Base-by-base conservation (phyloP, 1,139 yeast genomes). In the Waltiozyma sp. region DNA sequence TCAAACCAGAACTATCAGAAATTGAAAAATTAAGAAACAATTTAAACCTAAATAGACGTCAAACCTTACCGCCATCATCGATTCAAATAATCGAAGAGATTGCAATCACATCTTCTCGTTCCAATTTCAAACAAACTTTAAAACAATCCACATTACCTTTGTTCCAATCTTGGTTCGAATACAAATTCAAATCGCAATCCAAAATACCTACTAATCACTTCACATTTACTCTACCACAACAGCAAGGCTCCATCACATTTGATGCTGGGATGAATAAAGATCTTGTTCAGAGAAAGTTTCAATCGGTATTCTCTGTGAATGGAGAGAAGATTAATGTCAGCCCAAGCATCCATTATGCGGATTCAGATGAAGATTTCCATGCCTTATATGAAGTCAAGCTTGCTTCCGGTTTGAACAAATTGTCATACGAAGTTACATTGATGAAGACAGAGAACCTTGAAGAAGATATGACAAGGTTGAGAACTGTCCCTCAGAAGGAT, bases 321-420 rank as follows among this genome's bases (percentile, higher is more conserved):
- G 76, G 73, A 19, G 77, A 72, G 41, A 72, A 68, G 44, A 71
- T 73, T 1, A 60, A 53, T 35, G 71, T 43, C 57, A 66, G 40
- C 64, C 73, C 57, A 26, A 26, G 28, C 13, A 26, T 26, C 28
- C 28, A 26, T 26, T 26, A 26, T 26, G 28, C 13, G 7, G 28
- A 26, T 13, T 26, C 28, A 13, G 28, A 26, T 10, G 28, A 26
- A 10, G 28, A 26, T 13, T 26, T 26, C 28, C 28, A 26, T 26
- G 13, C 28, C n/a, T 26, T 26, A 14, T 26, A 26, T 26, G 28
- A 26, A 26, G 28, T 26, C 28, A 26, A 26, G n/a, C 28, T 26
- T 11, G 28, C 28, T 13, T 13, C 28, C 4, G 28, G 28, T 26
- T 26, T 26, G 28, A 26, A 26, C n/a, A 26, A 26, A 14, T 26